These are phyloP conservation scores for Thyridium curvatum DNA, from an alignment of 2,329 filamentous ascomycete species.

Conservation along the genomic window DNA sequence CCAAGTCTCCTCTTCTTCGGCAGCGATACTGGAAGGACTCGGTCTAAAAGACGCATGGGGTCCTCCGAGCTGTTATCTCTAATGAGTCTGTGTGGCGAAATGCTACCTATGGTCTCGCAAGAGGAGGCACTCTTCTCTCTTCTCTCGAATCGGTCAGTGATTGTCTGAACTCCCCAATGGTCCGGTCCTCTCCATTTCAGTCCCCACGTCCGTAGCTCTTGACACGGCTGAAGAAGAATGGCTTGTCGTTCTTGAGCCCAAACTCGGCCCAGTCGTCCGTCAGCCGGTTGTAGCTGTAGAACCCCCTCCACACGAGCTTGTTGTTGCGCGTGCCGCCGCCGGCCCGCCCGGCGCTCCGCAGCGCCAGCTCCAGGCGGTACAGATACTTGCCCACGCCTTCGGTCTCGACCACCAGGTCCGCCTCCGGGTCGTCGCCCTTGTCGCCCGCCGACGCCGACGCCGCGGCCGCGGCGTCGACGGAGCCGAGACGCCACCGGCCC, in stretches of 20 bases:
- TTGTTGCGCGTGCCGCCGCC: constrained; percentile 67
- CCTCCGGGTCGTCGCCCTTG: constrained; percentile 35
- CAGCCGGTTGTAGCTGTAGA: constrained; percentile 83
- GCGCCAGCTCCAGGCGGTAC: constrained; percentile 72
- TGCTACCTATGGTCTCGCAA: no score
- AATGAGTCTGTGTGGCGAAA: no score
- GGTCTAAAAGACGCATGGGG: no score
- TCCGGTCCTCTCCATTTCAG: no score
- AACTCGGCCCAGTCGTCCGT: constrained; percentile 92
- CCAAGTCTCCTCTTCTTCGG: no score
- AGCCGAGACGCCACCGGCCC: constrained; percentile 44
- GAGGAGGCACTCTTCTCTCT: no score
- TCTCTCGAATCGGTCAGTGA: no score
- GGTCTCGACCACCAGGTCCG: constrained; percentile 77
- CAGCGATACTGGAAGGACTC: no score
- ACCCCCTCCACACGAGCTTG: constrained; percentile 81
- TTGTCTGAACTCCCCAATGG: no score
- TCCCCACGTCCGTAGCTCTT: constrained; percentile 39
- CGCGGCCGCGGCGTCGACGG: constrained; percentile 12
- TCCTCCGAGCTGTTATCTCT: no score
- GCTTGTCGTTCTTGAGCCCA: constrained; percentile 53
- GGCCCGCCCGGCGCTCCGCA: constrained; percentile 49
- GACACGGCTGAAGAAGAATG: constrained; percentile 63
- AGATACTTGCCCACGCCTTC: constrained; percentile 80
- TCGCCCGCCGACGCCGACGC: constrained; percentile 17